phyloP scores from a whole-genome alignment of 305 asterid genomes.

The Fraxinus paxiana region DNA sequence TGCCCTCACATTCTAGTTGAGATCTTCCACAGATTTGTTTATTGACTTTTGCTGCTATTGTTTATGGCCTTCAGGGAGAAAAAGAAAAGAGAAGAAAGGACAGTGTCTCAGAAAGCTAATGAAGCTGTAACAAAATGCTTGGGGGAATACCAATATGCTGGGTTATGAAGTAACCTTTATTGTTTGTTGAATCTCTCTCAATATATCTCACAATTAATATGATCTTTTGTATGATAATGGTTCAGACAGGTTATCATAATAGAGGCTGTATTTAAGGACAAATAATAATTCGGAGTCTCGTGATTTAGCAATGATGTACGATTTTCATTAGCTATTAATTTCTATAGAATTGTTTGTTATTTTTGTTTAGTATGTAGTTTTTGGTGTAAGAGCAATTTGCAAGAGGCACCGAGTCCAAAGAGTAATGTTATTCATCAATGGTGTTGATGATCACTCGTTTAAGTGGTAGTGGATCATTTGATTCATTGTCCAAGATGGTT shows the following conservation, averaged over 20 bases:
- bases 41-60: not conserved
- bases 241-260: slow-evolving; percentile 11
- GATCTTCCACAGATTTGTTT: not conserved
- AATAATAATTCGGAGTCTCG: not conserved
- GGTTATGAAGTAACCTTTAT: slow-evolving; percentile 16
- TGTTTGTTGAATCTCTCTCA: not conserved
- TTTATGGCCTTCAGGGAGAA: slow-evolving; percentile 45
- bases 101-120: slow-evolving; percentile 53
- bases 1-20: not conserved
- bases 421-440: not conserved
- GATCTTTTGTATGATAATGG: not conserved
- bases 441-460: not conserved
- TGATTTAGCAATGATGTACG: not conserved
- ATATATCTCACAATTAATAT: not conserved
- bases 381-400: not conserved
- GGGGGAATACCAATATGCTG: slow-evolving; percentile 36
- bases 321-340: not conserved
- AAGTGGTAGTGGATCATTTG: not conserved
- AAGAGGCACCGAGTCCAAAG: not conserved
- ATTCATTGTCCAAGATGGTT: not conserved
- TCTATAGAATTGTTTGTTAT: not conserved
- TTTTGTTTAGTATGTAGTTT: slow-evolving; percentile 1
- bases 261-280: slow-evolving; percentile 13
- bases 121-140: slow-evolving; percentile 51
- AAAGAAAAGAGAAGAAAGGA: slow-evolving; percentile 64